phyloP scores from a whole-genome alignment of 768 basidiomycete genomes.

The Grammothele lineata region DNA sequence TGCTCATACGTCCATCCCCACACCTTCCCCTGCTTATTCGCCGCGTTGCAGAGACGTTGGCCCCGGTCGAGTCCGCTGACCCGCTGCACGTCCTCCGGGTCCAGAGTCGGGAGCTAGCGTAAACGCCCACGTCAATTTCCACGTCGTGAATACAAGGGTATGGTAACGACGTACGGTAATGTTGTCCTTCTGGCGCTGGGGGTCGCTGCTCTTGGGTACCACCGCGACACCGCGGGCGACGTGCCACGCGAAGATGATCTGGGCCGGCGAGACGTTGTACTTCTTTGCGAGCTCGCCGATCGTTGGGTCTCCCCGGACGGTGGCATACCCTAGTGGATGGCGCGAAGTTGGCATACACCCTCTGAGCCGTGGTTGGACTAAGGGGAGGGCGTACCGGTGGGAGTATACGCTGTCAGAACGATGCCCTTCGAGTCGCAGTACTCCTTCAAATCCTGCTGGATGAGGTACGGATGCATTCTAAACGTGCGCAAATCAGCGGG shows the following conservation, averaged over 20 bases:
- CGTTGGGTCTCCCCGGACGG: conserved; percentile 42
- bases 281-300: conserved; percentile 44
- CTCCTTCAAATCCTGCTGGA: conserved; percentile 41
- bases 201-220: conserved; percentile 47
- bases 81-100: conserved; percentile 29
- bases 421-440: conserved; percentile 50
- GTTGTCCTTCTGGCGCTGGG: conserved; percentile 46
- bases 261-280: conserved; percentile 41
- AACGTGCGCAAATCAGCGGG: too few relatives aligned
- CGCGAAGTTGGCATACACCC: too few relatives aligned
- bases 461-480: conserved; percentile 50
- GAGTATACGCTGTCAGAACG: conserved; percentile 44
- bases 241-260: conserved; percentile 52
- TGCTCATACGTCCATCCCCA: conserved; percentile 36
- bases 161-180: conserved; percentile 34
- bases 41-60: conserved; percentile 30
- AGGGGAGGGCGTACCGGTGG: too few relatives aligned
- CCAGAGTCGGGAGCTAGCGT: conserved; percentile 30
- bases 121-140: too few relatives aligned
- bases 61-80: conserved; percentile 31
- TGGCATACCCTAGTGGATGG: too few relatives aligned
- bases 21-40: conserved; percentile 27
- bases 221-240: conserved; percentile 39
- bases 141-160: too few relatives aligned
- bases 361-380: too few relatives aligned